These are phyloP conservation scores for Cymbopogon citratus DNA, from an alignment of 176 grass and related monocot genomes.

Conservation along the genomic window DNA sequence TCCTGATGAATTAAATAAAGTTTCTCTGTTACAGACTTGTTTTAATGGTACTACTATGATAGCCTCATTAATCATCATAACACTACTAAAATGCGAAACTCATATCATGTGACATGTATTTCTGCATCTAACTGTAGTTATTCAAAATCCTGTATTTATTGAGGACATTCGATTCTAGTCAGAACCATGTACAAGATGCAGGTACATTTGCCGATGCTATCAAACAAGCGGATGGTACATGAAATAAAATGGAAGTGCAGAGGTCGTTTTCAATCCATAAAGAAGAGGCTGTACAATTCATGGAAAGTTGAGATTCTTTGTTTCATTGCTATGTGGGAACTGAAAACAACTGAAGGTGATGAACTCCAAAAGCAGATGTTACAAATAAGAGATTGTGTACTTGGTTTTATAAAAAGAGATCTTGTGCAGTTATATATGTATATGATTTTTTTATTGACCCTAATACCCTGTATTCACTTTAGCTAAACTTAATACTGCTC, in stretches of 20 bases:
- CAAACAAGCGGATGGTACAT: neutral
- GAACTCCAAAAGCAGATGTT: slow-evolving; percentile 9
- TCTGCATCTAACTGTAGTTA: slow-evolving; percentile 10
- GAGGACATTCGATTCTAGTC: slow-evolving; percentile 18
- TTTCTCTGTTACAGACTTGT: too few species aligned
- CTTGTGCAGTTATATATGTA: neutral
- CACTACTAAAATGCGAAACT: neutral
- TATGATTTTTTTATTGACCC: neutral
- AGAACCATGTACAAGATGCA: slow-evolving; percentile 23
- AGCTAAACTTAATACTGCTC: neutral
- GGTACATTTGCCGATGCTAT: slow-evolving; percentile 19
- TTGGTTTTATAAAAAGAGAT: slow-evolving; percentile 1
- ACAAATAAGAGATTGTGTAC: neutral
- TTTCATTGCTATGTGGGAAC: slow-evolving; percentile 15
- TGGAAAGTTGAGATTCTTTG: slow-evolving; percentile 25
- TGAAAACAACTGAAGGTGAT: slow-evolving; percentile 16
- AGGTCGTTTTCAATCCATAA: slow-evolving; percentile 24
- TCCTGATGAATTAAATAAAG: neutral
- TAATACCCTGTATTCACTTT: neutral
- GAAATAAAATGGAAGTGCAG: slow-evolving; percentile 26
- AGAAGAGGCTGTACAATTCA: slow-evolving; percentile 19
- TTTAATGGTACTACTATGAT: too few species aligned
- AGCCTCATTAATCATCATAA: neutral
- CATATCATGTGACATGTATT: slow-evolving; percentile 19
- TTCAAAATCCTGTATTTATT: slow-evolving; percentile 25